Evolutionary conservation across 2,329 filamentous ascomycete species (phyloP).

Genomic region (Colletotrichum sp.): DNA sequence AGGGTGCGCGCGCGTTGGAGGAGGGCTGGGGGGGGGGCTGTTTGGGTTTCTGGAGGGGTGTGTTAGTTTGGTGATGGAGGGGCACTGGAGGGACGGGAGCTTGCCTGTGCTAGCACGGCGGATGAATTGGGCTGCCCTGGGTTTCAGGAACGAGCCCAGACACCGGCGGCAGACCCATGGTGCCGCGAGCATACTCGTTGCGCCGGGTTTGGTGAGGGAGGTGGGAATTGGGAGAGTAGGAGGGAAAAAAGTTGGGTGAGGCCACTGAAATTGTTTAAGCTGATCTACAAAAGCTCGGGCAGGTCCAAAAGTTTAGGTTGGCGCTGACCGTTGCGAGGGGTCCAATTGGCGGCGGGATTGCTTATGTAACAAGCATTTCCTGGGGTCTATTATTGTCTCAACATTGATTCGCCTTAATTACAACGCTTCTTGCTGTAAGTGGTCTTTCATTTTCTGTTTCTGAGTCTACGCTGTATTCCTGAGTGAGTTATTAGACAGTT

Average conservation of each 20-base stretch:
- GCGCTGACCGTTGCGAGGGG: neutral
- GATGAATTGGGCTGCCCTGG: conserved; percentile 32
- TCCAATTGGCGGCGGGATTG: neutral
- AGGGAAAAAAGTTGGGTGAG: neutral
- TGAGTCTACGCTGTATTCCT: neutral
- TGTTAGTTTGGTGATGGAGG: neutral
- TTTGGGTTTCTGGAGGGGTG: conserved; percentile 27
- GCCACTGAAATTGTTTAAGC: neutral
- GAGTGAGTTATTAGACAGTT: neutral
- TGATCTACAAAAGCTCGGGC: neutral
- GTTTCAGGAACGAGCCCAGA: conserved; percentile 39
- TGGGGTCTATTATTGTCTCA: neutral
- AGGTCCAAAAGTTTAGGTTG: neutral
- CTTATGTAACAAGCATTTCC: neutral
- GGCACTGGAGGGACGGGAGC: neutral
- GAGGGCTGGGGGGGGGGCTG: conserved; percentile 55
- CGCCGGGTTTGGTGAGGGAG: neutral
- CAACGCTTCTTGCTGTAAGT: neutral
- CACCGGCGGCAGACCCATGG: conserved; percentile 61
- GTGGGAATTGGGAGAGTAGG: neutral
- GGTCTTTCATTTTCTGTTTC: neutral
- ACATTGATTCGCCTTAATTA: neutral
- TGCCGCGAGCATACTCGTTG: conserved; percentile 38
- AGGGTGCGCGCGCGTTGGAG: conserved; percentile 65
- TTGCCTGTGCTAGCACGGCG: conserved; percentile 47